A percentile compares a stretch with the other conserved stretches of the same genome.
phyloP scores from a whole-genome alignment of 352 stramenopile species.

The Globisporangium cederbergense region DNA sequence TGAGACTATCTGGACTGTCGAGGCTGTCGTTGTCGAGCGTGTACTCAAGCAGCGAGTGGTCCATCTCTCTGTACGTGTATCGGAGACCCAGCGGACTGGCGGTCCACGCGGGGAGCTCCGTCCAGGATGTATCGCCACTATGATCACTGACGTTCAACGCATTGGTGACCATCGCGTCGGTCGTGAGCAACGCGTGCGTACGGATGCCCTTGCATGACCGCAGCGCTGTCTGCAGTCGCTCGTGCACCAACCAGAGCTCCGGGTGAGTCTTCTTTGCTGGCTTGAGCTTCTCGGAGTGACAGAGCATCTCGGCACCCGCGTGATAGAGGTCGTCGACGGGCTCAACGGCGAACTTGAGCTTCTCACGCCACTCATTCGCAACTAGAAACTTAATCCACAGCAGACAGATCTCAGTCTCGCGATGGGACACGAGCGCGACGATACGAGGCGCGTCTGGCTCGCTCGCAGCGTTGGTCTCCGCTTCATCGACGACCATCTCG shows the following conservation, averaged over 20 bases:
- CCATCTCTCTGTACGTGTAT: constrained; percentile 26
- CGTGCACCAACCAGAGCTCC: constrained; percentile 16
- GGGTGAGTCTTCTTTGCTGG: constrained; percentile 2
- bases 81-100: constrained; percentile 45
- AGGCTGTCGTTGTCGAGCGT: constrained; percentile 45
- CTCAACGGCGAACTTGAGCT: constrained; percentile 51
- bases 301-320: constrained; percentile 56
- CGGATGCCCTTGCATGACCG: constrained; percentile 46
- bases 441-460: not conserved
- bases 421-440: not conserved
- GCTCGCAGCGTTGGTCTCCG: not conserved
- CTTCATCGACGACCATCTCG: constrained; percentile 4
- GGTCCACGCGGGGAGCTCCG: constrained; percentile 33
- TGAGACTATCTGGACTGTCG: constrained; percentile 19
- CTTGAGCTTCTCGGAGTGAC: constrained; percentile 25
- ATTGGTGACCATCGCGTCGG: constrained; percentile 23
- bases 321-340: constrained; percentile 62
- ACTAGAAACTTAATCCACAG: constrained; percentile 64
- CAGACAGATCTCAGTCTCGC: constrained; percentile 36
- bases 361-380: constrained; percentile 64
- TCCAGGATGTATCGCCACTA: constrained; percentile 27
- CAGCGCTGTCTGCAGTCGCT: constrained; percentile 35
- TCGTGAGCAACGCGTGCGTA: constrained; percentile 35
- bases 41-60: constrained; percentile 27
- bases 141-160: not conserved